phyloP scores from a whole-genome alignment of 495 filamentous ascomycete genomes.

The Beverwykella pulmonaria region DNA sequence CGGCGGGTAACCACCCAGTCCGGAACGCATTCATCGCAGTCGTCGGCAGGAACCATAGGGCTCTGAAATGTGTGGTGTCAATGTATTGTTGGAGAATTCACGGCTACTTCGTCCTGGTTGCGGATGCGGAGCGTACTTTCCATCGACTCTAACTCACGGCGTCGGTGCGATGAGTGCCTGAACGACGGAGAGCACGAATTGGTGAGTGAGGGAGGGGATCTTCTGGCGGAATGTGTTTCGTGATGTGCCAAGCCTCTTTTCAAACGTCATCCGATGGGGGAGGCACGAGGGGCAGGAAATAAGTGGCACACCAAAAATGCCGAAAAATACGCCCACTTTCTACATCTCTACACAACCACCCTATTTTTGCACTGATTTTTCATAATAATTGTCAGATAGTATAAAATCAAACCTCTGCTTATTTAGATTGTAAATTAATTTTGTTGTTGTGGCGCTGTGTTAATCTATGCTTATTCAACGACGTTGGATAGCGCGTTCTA shows the following conservation, averaged over 20 bases:
- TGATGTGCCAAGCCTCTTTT: background rate
- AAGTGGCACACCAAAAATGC: too few species aligned
- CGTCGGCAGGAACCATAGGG: conserved; percentile 46
- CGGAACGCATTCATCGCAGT: conserved; percentile 51
- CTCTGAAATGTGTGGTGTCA: background rate
- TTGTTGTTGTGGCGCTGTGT: too few species aligned
- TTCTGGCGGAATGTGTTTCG: conserved; percentile 24
- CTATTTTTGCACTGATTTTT: too few species aligned
- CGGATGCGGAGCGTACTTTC: conserved; percentile 12
- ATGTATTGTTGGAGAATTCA: background rate
- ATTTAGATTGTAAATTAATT: too few species aligned
- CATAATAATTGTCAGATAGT: too few species aligned
- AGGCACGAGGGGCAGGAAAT: too few species aligned
- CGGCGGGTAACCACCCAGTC: conserved; percentile 37
- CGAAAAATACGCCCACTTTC: too few species aligned
- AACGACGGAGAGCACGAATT: background rate
- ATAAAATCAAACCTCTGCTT: too few species aligned
- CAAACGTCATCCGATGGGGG: background rate
- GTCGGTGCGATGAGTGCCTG: conserved; percentile 1
- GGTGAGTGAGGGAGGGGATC: background rate
- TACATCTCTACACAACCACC: too few species aligned
- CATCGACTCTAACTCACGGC: conserved; percentile 9
- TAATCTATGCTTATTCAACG: too few species aligned
- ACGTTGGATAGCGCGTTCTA: too few species aligned
- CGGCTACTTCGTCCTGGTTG: conserved; percentile 9